Base-by-base conservation (phyloP, 2,329 filamentous ascomycete genomes). In the Aspergillus tamarii region DNA sequence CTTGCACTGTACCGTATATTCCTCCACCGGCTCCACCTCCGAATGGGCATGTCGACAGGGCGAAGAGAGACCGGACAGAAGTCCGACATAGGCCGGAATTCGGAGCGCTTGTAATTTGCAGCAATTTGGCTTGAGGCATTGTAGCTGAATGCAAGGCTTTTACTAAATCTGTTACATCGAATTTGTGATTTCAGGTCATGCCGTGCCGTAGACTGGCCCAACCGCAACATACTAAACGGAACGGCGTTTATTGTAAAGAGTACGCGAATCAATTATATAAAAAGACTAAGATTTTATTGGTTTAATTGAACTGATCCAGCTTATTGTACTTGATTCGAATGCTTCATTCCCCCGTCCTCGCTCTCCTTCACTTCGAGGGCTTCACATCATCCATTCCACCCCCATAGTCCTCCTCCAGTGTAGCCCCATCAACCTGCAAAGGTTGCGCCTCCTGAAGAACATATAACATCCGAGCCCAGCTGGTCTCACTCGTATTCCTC, bases 401-500 rank as follows among this genome's bases (percentile, higher is more conserved):
- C 6, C 45, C 45, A 23, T 26, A 48, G 21, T 48, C 45, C 23
- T 48, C 45, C 12, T 26, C 23, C 4, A 48, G 23, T 3, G 45
- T 12, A 26, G 21, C 23, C 23, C 45, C 45, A 48, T 48, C 28
- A 8, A 48, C 7, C 23, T 14, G 6, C 21, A 48, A 23, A 14
- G 45, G 45, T 23, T 14, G 45, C 4, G 45, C n/a, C 21, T 48
- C 45, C 23, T 26, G 45, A 14, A 48, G 23, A 14, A 48, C 45
- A 28, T 23, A 48, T 3, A 26, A 14, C 45, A 48, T 26, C n/a
- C 45, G 45, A 7, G 21, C 21, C 45, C 45, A 48, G 12, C 16
- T 48, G 7, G 21, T 23, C 4, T 23, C 21, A 16, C 23, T 26
- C 19, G 28, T 30, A 59, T 61, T 64, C 46, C 58, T 61, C 62